Conservation (phyloP, 208 protist species). For the Wallacemonas sp. region DNA sequence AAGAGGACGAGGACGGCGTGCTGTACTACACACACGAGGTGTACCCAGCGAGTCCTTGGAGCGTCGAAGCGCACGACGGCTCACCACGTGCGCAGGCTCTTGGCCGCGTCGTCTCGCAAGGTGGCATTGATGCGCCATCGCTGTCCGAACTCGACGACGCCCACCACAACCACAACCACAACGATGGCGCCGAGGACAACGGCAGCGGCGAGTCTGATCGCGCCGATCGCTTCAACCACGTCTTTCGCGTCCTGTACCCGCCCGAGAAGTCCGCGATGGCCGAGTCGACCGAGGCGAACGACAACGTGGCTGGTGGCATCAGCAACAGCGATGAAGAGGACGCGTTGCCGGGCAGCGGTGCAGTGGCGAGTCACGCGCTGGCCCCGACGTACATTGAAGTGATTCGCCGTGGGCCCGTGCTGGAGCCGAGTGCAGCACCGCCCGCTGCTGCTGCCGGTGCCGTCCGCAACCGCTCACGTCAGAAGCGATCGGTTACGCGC, state of each 20-base stretch:
- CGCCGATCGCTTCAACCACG: background rate
- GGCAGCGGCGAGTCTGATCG: too few relatives aligned
- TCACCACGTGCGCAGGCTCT: background rate
- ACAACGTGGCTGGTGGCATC: background rate
- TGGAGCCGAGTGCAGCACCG: background rate
- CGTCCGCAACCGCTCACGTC: background rate
- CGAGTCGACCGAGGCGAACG: background rate
- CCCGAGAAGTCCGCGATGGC: background rate
- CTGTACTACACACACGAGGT: background rate
- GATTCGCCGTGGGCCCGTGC: background rate
- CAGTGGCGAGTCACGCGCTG: background rate
- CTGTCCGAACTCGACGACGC: background rate
- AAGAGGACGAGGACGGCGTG: background rate
- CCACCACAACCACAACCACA: too few relatives aligned
- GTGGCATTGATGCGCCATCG: background rate
- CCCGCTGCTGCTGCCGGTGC: background rate
- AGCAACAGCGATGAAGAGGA: background rate
- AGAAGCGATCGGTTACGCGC: background rate
- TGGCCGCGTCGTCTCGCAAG: too few relatives aligned
- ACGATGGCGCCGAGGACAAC: too few relatives aligned
- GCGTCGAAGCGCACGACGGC: background rate
- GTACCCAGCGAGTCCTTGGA: background rate
- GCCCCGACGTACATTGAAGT: background rate
- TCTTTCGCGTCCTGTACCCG: conserved; percentile 11
- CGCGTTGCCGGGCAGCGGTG: background rate